Evolutionary conservation across 805 yeast genomes (phyloP).

Genomic region (Candida fluviatilis): DNA sequence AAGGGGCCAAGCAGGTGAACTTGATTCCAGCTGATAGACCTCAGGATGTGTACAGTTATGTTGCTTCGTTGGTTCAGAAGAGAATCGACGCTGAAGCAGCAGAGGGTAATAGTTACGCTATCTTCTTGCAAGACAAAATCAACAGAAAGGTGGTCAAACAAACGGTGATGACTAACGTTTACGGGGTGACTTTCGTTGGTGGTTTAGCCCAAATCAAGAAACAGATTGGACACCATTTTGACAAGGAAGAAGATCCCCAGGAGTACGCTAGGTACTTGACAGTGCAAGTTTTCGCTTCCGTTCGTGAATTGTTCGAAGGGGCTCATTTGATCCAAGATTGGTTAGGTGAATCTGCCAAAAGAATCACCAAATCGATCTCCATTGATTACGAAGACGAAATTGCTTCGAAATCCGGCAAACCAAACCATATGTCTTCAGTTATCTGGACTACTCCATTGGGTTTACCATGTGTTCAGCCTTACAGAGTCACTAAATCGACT

Average conservation of each 20-base stretch:
- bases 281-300: conserved; percentile 71
- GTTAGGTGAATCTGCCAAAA: conserved; percentile 82
- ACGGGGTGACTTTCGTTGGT: conserved; percentile 93
- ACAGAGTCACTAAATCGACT: conserved; percentile 62
- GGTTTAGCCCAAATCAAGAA: conserved; percentile 85
- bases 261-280: conserved; percentile 56
- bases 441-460: conserved; percentile 98
- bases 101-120: conserved; percentile 52
- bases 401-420: conserved; percentile 43
- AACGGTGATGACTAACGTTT: conserved; percentile 97
- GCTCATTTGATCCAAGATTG: conserved; percentile 97
- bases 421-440: conserved; percentile 76
- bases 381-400: conserved; percentile 63
- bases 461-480: conserved; percentile 95
- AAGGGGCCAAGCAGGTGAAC: conserved; percentile 80
- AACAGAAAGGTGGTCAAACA: conserved; percentile 90
- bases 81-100: conserved; percentile 52
- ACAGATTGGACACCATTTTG: conserved; percentile 61
- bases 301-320: conserved; percentile 80
- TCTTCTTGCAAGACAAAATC: conserved; percentile 55
- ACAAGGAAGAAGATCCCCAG: conserved; percentile 40
- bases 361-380: conserved; percentile 53
- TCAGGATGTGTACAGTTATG: conserved; percentile 71
- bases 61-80: conserved; percentile 58
- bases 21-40: conserved; percentile 68